Conservation (phyloP, 306 rosid species). For the Canavalia ensiformis region DNA sequence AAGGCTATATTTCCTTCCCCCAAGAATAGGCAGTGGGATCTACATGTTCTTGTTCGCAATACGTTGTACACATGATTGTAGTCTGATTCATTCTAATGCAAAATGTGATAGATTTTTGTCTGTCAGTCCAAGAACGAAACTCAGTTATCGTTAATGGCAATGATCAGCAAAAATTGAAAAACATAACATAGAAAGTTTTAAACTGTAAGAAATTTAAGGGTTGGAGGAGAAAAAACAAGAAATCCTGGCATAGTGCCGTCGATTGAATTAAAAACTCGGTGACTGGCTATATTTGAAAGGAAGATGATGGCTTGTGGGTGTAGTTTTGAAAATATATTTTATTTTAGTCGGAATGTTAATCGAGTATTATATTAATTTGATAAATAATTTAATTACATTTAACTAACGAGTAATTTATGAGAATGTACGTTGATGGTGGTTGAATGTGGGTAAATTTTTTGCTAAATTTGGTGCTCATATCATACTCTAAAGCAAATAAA, state of each 20-base stretch:
- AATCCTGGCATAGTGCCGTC: neutral
- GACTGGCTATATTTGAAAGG: neutral
- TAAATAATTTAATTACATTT: neutral
- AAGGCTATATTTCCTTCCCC: slow-evolving; percentile 23
- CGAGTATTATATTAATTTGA: neutral
- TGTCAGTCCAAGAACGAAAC: slow-evolving; percentile 5
- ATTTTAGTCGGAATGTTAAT: neutral
- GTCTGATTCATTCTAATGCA: slow-evolving; percentile 39
- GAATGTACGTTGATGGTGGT: neutral
- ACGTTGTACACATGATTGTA: slow-evolving; percentile 24
- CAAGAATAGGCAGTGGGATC: slow-evolving; percentile 21
- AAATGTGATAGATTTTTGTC: slow-evolving; percentile 8
- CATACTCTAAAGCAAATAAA: too few relatives aligned
- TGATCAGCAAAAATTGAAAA: neutral
- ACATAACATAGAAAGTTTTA: neutral
- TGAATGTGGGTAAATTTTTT: neutral
- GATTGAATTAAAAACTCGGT: too few relatives aligned
- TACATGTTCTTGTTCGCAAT: slow-evolving; percentile 18
- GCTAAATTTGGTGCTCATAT: neutral
- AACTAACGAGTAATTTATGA: neutral
- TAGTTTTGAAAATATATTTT: neutral
- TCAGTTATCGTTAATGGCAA: neutral
- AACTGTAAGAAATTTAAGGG: neutral
- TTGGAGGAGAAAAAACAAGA: neutral
- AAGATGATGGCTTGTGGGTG: neutral